Evolutionary conservation across 306 rosid genomes (phyloP), one percentile per base, ranked within the genome.

Genomic region (Calophaca sinica): DNA sequence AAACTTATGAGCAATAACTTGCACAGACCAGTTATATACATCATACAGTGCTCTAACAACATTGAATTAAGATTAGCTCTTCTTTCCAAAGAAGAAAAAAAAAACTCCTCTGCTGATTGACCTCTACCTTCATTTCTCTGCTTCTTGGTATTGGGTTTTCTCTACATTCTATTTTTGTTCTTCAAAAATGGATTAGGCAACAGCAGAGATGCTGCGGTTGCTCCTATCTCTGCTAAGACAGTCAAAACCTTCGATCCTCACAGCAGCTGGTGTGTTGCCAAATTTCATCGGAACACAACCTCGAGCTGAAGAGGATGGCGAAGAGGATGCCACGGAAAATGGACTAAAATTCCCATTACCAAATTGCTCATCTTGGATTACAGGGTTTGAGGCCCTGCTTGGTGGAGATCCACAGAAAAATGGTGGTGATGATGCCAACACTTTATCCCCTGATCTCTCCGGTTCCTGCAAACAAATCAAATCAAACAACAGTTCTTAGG

Each of bases 361-460:
- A 63, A 94, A 94, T 33, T 86, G 94, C 78, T 88, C 91, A 60
- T 94, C 98, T 79, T 88, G 96, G 75, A 86, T 77, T 7, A 94
- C 73, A 32, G 98, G 98, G 52, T 94, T 94, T 2, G 98, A 89
- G 2, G 93, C 93, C 82, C 98, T 81, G 78, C 94, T 94, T 12
- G 98, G 98, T 6, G 98, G 98, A 60, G 98, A 91, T 69, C 98
- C 98, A 28, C 91, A 33, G 75, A 94, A 91, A 72, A 78, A 94
- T 2, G 97, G 98, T 3, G 98, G 96, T 9, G 98, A 89, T 2
- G 88, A 80, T 9, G 67, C 72, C 31, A 81, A 89, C 76, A 82
- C 69, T 49, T 82, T 90, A 7, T 61, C 84, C 28, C 83, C 60
- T 2, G 80, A 66, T 57, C 67, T 84, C 49, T 86, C 96, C 0